These are phyloP conservation scores for Aspergillus melleus DNA, from an alignment of 2,329 filamentous ascomycete species.

Conservation along the genomic window DNA sequence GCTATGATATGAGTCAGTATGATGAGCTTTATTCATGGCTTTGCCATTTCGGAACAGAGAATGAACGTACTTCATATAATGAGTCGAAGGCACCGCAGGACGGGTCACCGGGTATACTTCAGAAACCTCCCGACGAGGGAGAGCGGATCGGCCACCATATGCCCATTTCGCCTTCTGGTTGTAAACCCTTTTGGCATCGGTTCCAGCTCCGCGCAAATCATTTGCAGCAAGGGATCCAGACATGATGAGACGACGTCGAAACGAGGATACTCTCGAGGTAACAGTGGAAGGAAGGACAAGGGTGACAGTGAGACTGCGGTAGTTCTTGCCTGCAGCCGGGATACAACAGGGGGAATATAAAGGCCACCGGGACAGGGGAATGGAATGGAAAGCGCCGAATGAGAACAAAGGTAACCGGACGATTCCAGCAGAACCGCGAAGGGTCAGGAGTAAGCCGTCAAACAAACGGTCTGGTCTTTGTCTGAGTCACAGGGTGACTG, in stretches of 20 bases:
- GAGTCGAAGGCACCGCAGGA: slow-evolving; percentile 16
- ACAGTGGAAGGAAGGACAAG: background rate
- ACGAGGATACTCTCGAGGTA: background rate
- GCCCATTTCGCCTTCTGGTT: slow-evolving; percentile 45
- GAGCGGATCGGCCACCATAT: slow-evolving; percentile 29
- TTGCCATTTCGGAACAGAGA: background rate
- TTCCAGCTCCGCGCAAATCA: slow-evolving; percentile 57
- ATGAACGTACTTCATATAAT: slow-evolving; percentile 21
- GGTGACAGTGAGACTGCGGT: background rate
- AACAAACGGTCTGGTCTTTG: slow-evolving; percentile 5
- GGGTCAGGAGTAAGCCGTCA: slow-evolving; percentile 1
- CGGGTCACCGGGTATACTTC: slow-evolving; percentile 14
- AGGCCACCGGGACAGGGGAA: background rate
- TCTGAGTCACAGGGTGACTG: slow-evolving; percentile 11
- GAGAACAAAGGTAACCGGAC: slow-evolving; percentile 2
- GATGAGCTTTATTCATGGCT: background rate
- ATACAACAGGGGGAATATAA: background rate
- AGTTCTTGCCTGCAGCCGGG: slow-evolving; percentile 1
- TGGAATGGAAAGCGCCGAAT: background rate
- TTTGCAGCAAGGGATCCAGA: slow-evolving; percentile 44
- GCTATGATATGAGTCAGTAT: slow-evolving; percentile 3
- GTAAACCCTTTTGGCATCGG: slow-evolving; percentile 46
- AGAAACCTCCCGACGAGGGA: slow-evolving; percentile 2
- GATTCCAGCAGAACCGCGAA: background rate
- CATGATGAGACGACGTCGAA: slow-evolving; percentile 14